These are phyloP conservation scores for Diacronema lutheri DNA, from an alignment of 78 protist genomes.

Conservation along the genomic window DNA sequence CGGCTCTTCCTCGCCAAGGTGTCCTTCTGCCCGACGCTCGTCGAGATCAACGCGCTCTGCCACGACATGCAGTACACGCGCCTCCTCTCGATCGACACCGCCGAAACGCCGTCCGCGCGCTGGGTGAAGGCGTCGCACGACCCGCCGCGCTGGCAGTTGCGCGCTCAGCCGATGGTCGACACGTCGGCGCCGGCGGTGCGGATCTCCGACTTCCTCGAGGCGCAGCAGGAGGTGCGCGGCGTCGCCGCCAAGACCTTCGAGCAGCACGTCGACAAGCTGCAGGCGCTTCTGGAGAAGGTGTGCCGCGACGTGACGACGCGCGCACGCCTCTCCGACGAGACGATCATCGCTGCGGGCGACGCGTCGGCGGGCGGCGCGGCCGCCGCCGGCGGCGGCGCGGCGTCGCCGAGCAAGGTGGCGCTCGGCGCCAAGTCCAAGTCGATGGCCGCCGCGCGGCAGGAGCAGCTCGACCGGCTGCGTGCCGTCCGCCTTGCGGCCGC, in stretches of 20 bases:
- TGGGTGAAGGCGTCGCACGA: neutral
- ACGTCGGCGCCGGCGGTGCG: neutral
- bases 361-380: no score
- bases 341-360: neutral
- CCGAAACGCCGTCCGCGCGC: no score
- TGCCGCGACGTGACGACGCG: constrained; percentile 43
- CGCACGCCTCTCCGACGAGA: constrained; percentile 37
- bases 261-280: constrained; percentile 14
- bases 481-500: constrained; percentile 13
- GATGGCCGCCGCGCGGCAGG: constrained; percentile 21
- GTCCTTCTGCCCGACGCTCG: constrained; percentile 13
- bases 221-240: neutral
- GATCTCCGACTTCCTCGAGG: neutral
- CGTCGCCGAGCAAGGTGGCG: neutral
- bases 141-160: no score
- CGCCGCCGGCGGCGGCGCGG: no score
- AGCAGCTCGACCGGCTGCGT: constrained; percentile 18
- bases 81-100: neutral
- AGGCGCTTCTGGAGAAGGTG: constrained; percentile 11
- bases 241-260: neutral
- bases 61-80: constrained; percentile 15
- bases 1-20: constrained; percentile 41
- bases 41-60: constrained; percentile 22
- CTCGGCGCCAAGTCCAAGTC: constrained; percentile 3
- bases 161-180: no score